Evolutionary conservation across 345 rosid genomes (phyloP).

Genomic region (Lepidium sativum): DNA sequence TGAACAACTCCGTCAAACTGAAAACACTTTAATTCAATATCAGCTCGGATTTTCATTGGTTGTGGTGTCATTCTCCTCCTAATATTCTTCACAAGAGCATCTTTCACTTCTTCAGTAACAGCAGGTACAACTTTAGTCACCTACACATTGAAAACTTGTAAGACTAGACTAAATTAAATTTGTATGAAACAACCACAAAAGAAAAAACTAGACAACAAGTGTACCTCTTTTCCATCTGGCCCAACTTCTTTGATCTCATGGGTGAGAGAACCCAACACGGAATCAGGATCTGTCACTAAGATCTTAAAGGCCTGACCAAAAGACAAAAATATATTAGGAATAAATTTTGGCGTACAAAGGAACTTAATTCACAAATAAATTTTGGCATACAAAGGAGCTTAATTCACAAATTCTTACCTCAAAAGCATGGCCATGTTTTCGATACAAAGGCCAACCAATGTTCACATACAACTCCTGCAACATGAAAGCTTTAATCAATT

Average conservation of each 20-base stretch:
- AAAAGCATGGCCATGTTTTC: slow-evolving; percentile 90
- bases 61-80: slow-evolving; percentile 97
- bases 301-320: slow-evolving; percentile 81
- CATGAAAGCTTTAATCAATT: neutral
- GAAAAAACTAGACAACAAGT: neutral
- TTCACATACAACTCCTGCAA: slow-evolving; percentile 71
- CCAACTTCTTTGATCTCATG: slow-evolving; percentile 82
- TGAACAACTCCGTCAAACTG: slow-evolving; percentile 97
- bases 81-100: slow-evolving; percentile 70
- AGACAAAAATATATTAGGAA: neutral
- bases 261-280: slow-evolving; percentile 68
- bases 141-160: slow-evolving; percentile 30
- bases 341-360: neutral
- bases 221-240: slow-evolving; percentile 86
- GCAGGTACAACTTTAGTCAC: slow-evolving; percentile 75
- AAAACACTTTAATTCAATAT: slow-evolving; percentile 95
- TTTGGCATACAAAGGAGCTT: neutral
- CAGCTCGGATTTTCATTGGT: slow-evolving; percentile 90
- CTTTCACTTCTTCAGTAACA: slow-evolving; percentile 81
- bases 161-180: neutral
- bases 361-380: neutral
- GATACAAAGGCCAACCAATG: slow-evolving; percentile 93
- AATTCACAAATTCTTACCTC: slow-evolving; percentile 48
- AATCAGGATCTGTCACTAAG: slow-evolving; percentile 82
- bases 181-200: neutral